These are phyloP conservation scores for Acanthamoeba triangularis DNA, from an alignment of 208 protist genomes.

Conservation along the genomic window DNA sequence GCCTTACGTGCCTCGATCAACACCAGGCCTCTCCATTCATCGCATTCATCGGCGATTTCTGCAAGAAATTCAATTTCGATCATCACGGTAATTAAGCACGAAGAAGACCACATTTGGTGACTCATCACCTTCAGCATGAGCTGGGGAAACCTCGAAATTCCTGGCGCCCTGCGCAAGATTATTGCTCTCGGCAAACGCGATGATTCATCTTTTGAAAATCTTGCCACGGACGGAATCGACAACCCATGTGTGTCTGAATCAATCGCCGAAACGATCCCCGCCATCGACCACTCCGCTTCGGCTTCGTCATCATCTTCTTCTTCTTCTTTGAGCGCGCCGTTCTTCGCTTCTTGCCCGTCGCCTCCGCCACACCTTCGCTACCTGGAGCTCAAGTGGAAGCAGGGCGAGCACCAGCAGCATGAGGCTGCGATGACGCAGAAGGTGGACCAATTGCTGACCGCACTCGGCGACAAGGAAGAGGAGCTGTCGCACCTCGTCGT, in stretches of 20 bases:
- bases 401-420: background rate
- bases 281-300: background rate
- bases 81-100: too few relatives aligned
- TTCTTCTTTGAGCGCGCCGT: background rate
- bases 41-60: too few relatives aligned
- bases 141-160: background rate
- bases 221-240: background rate
- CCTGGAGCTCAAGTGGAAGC: constrained; percentile 54
- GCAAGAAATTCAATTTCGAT: too few relatives aligned
- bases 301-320: background rate
- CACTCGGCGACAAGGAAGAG: background rate
- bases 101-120: too few relatives aligned
- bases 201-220: background rate
- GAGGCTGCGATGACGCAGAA: background rate
- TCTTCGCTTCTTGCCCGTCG: background rate
- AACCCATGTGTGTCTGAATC: background rate
- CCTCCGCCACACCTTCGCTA: constrained; percentile 54
- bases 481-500: constrained; percentile 18
- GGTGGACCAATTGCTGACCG: background rate
- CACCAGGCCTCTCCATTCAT: too few relatives aligned
- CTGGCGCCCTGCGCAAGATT: constrained; percentile 10
- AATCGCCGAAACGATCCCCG: background rate
- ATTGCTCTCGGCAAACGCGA: background rate
- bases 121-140: background rate
- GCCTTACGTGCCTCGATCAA: too few relatives aligned